Evolutionary conservation across 164 flowering plant species (phyloP), one percentile per base, ranked within the genome.

Genomic region (Akebia trifoliata): DNA sequence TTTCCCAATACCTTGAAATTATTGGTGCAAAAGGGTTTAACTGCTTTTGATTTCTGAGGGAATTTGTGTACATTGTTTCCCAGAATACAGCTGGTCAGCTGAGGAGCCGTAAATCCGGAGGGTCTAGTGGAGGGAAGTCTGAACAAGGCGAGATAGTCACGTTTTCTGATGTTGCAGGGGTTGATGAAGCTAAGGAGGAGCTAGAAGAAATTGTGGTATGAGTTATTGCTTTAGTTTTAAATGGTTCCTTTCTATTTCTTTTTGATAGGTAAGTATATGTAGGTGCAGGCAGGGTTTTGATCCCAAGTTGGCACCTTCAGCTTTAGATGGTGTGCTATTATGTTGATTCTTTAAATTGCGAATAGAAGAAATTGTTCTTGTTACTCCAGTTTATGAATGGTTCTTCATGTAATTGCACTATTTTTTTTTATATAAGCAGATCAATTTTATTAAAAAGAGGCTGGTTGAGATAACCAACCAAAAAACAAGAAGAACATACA

Each of bases 161-260:
- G 18, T 93, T 93, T 83, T 75, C 94, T 66, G 99, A 93, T 76
- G 96, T 93, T 72, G 99, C 97, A 6, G 99, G 99, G 55, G 99
- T 93, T 64, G 97, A 93, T 67, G 99, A 93, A 75, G 99, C 99
- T 22, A 93, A 93, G 74, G 99, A 93, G 70, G 99, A 93, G 82
- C 76, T 93, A 22, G 97, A 90, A 76, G 99, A 93, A 75, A 93
- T 93, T 71, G 99, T 93, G 84, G 99, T 93, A 87, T 70, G 76
- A 4, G 37, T 25, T 3, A 17, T 29, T 51, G 7, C 47, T 22
- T 0, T 50, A 46, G 30, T 8, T 64, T 30, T 9, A 56, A 44
- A 21, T 25, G 30, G 17, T 32, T 40, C 17, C 11, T 54, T 26
- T 42, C 30, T 12, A 6, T 17, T 29, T 21, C 11, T 21, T 6